Base-by-base conservation (phyloP, 2,329 filamentous ascomycete genomes). In the Aspergillus quadrilineatus region DNA sequence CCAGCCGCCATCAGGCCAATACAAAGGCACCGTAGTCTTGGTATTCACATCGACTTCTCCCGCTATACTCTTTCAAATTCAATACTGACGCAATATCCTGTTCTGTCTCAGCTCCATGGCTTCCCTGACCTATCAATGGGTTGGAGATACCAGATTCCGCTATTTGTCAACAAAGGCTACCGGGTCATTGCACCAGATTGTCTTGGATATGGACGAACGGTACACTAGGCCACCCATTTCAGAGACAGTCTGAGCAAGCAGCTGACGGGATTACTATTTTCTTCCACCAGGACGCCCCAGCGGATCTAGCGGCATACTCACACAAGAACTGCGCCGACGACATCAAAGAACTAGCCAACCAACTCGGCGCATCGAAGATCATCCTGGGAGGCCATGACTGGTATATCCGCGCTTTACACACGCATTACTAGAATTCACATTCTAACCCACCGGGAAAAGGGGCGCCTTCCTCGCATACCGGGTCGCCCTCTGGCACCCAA, bases 351-450 rank as follows among this genome's bases (percentile, higher is more conserved):
- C 80, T 97, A 26, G 85, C 88, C 6, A 77, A 76, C 57, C 81
- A 87, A 37, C 72, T 87, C 4, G 76, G 77, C 4, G 76, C 79
- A 52, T 77, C 69, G 43, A 78, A 72, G 47, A 88, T 96, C 67
- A 87, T 97, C 55, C 82, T 97, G 12, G 91, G 92, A 48, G 93
- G 92, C 6, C 93, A 97, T 76, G 93, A 97, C 75, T 97, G 93
- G 84, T 77, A 71, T 47, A 7, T 39, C 9, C 29, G 9, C 53
- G 1, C 12, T 22, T 22, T 22, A 22, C 22, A 22, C 22, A 22
- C 22, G 22, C 22, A 22, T 22, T 22, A 22, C 22, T 22, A 22
- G 2, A 4, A 22, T 22, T 22, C 22, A 22, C 22, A 22, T 22
- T 22, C 22, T 22, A 22, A 22, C 22, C 3, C 22, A 4, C 3